Evolutionary conservation across 441 rosid species (phyloP).

Genomic region (Gossypium aridum): DNA sequence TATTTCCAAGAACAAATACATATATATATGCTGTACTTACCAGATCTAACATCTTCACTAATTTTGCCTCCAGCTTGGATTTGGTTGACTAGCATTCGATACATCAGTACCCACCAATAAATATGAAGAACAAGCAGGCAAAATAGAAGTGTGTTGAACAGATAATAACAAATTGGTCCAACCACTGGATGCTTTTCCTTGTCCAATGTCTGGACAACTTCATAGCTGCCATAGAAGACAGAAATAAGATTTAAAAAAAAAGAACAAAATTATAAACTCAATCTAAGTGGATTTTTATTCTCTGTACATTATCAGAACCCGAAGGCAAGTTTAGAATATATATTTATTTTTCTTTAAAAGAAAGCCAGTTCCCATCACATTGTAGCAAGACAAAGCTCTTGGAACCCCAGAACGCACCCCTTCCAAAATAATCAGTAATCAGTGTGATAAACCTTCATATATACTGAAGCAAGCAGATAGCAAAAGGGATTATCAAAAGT

Average conservation of each 20-base stretch:
- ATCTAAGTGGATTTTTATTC: constrained; percentile 1
- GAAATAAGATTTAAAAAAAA: not conserved
- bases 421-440: not conserved
- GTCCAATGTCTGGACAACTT: constrained; percentile 57
- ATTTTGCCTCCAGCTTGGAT: constrained; percentile 78
- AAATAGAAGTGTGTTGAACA: constrained; percentile 75
- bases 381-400: not conserved
- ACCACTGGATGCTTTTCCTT: constrained; percentile 53
- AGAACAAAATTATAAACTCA: not conserved
- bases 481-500: not conserved
- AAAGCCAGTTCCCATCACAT: not conserved
- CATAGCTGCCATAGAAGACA: constrained; percentile 50
- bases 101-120: constrained; percentile 96
- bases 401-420: not conserved
- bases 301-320: not conserved
- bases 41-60: constrained; percentile 95
- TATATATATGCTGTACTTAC: constrained; percentile 31
- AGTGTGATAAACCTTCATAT: not conserved
- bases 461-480: not conserved
- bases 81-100: constrained; percentile 91
- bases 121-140: constrained; percentile 87
- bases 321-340: not conserved
- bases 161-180: constrained; percentile 77
- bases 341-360: not conserved
- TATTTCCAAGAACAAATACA: not conserved